A percentile compares a stretch with the other conserved stretches of the same genome.
Evolutionary conservation across 768 basidiomycete genomes (phyloP).

Genomic region (Dacryopinax spathularia): DNA sequence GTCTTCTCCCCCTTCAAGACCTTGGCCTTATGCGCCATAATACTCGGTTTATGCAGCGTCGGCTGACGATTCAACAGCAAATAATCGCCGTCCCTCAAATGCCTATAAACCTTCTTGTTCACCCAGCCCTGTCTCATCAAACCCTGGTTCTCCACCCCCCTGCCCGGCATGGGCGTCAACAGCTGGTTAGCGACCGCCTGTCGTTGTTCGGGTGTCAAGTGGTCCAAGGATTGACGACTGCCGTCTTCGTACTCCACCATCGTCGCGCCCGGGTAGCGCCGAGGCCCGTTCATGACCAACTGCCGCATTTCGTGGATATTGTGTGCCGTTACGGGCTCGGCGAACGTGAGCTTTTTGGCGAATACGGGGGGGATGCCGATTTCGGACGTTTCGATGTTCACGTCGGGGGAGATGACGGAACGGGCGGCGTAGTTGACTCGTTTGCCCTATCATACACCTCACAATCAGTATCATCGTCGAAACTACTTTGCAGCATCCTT

Average conservation of each 20-base stretch:
- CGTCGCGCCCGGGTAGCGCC: constrained; percentile 79
- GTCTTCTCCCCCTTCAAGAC: constrained; percentile 94
- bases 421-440: constrained; percentile 98
- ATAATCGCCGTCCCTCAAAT: constrained; percentile 87
- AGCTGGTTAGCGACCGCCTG: constrained; percentile 93
- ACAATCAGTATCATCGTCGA: not conserved
- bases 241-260: constrained; percentile 96
- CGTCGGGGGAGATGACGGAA: constrained; percentile 98
- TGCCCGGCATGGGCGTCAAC: constrained; percentile 44
- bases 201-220: constrained; percentile 72
- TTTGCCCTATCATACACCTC: constrained; percentile 62
- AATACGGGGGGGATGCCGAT: constrained; percentile 97
- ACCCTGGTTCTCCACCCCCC: not conserved
- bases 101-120: constrained; percentile 96
- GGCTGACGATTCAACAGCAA: constrained; percentile 95
- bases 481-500: not conserved
- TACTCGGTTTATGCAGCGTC: constrained; percentile 95
- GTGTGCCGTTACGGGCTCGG: constrained; percentile 85
- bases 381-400: constrained; percentile 97
- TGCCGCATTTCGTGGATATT: constrained; percentile 83
- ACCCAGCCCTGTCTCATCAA: constrained; percentile 22
- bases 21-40: constrained; percentile 95
- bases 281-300: constrained; percentile 80
- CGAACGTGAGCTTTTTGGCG: constrained; percentile 89
- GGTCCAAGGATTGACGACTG: constrained; percentile 68